Percentiles rank a stretch among this genome's conserved stretches.
Evolutionary conservation across 1,139 yeast genomes (phyloP).

Genomic region (Hansenula lynferdii): DNA sequence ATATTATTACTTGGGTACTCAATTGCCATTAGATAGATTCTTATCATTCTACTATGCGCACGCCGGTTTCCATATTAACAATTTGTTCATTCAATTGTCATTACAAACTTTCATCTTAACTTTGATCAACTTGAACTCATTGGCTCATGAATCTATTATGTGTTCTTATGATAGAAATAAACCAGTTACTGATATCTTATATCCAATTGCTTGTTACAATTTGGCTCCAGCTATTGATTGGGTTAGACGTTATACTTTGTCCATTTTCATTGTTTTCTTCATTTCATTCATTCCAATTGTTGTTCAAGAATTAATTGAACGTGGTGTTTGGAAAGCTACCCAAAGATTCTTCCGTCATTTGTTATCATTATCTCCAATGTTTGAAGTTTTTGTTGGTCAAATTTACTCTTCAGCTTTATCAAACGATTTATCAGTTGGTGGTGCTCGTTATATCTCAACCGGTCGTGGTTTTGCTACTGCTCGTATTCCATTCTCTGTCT

Average conservation of each 20-base stretch:
- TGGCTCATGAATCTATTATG: conserved; percentile 84
- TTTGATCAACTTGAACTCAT: conserved; percentile 82
- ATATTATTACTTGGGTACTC: conserved; percentile 96
- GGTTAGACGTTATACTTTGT: conserved; percentile 95
- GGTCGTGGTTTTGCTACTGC: conserved; percentile 99
- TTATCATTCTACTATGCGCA: conserved; percentile 97
- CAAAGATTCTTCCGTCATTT: conserved; percentile 90
- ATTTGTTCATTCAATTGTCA: conserved; percentile 91
- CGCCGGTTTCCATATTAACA: conserved; percentile 98
- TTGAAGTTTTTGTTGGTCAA: conserved; percentile 98
- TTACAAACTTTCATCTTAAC: conserved; percentile 92
- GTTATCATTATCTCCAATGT: conserved; percentile 88
- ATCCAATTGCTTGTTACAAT: conserved; percentile 94
- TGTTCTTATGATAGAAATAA: conserved; percentile 80
- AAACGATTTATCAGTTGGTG: conserved; percentile 95
- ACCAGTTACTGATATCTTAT: conserved; percentile 81
- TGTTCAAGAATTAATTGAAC: conserved; percentile 95
- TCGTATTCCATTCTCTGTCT: conserved; percentile 93
- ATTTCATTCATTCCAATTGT: conserved; percentile 94
- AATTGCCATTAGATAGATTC: conserved; percentile 95
- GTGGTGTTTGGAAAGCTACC: conserved; percentile 95
- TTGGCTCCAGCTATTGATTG: conserved; percentile 88
- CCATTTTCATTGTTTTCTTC: conserved; percentile 98
- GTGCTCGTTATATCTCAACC: conserved; percentile 98
- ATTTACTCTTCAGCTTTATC: conserved; percentile 88